Conservation (phyloP, 257 asterid species). For the Solanum arcanum region DNA sequence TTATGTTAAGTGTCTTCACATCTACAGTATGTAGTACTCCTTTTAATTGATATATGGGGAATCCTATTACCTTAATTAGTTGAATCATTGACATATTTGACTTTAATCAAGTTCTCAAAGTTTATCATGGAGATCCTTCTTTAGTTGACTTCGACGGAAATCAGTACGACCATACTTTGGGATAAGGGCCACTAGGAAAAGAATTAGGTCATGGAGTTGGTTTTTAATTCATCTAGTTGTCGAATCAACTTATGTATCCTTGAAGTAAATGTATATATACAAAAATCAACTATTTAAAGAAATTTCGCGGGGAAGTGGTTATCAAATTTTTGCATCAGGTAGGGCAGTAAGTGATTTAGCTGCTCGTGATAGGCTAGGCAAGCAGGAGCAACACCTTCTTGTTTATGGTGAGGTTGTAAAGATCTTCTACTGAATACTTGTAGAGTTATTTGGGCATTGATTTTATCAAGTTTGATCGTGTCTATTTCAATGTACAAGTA, state of each 20-base stretch:
- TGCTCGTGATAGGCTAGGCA: conserved; percentile 90
- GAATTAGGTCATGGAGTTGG: too few relatives aligned
- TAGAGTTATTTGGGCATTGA: background rate
- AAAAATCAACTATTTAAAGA: background rate
- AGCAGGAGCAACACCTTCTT: conserved; percentile 66
- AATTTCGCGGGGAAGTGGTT: conserved; percentile 45
- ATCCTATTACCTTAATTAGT: background rate
- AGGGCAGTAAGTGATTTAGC: conserved; percentile 86
- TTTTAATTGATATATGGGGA: background rate
- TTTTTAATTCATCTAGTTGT: too few relatives aligned
- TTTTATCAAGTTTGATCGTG: background rate
- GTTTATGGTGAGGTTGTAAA: background rate
- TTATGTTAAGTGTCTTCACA: background rate
- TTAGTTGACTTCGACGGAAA: too few relatives aligned
- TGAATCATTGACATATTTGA: background rate
- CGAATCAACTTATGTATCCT: too few relatives aligned
- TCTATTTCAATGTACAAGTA: background rate
- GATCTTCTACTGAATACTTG: too few relatives aligned
- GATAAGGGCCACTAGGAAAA: background rate
- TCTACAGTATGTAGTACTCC: background rate
- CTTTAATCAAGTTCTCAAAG: background rate
- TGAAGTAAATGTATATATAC: too few relatives aligned
- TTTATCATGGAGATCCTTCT: background rate
- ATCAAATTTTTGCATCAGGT: conserved; percentile 62
- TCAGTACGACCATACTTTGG: background rate